These are phyloP conservation scores for Bassia scoparia DNA, from an alignment of 148 eudicot genomes.

Conservation along the genomic window DNA sequence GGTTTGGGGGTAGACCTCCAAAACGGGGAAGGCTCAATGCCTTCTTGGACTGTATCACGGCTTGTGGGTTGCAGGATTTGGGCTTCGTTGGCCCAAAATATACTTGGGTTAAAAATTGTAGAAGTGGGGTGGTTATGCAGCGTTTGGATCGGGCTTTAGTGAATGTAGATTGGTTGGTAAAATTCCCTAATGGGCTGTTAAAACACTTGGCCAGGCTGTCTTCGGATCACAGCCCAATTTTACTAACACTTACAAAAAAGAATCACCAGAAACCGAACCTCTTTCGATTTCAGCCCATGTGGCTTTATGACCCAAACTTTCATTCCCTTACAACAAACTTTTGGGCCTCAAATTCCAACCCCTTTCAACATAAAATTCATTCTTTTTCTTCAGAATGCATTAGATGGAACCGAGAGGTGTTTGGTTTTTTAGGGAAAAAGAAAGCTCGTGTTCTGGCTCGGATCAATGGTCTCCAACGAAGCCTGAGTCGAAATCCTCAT, in stretches of 20 bases:
- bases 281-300: too few species aligned
- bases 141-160: not conserved
- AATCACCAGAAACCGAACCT: too few species aligned
- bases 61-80: not conserved
- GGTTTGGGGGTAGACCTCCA: not conserved
- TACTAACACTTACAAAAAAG: not conserved
- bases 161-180: not conserved
- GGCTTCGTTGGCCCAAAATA: not conserved
- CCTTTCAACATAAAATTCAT: too few species aligned
- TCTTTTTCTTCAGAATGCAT: too few species aligned
- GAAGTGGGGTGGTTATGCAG: not conserved
- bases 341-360: too few species aligned
- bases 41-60: not conserved
- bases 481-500: too few species aligned
- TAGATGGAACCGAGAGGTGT: too few species aligned
- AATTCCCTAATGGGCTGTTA: not conserved
- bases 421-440: too few species aligned
- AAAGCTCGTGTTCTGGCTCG: too few species aligned
- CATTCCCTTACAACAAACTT: too few species aligned
- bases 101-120: not conserved
- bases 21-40: not conserved
- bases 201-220: not conserved
- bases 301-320: too few species aligned
- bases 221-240: not conserved
- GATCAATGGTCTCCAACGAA: too few species aligned